phyloP scores from a whole-genome alignment of 2,329 filamentous ascomycete species.

The Teratosphaeria pseudoeucalypti region DNA sequence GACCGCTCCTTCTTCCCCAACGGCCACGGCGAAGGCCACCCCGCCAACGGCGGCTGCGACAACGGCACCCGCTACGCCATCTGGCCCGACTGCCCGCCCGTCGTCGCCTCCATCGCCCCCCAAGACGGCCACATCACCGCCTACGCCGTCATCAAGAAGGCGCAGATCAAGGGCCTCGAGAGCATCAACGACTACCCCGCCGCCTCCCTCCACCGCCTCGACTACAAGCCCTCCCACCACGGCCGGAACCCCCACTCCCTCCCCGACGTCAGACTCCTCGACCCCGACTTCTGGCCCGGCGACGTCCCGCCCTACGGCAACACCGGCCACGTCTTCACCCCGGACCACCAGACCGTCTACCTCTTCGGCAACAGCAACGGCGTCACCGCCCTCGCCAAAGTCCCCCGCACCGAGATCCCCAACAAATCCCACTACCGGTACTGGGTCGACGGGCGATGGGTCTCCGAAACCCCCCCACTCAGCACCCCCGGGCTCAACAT shows the following conservation, averaged over 20 bases:
- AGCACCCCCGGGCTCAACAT: neutral
- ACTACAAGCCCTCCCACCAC: neutral
- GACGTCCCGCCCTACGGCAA: neutral
- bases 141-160: neutral
- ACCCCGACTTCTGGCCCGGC: neutral
- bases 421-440: neutral
- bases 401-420: neutral
- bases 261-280: neutral
- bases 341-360: neutral
- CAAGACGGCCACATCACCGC: neutral
- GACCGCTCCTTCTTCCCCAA: neutral
- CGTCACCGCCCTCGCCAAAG: neutral
- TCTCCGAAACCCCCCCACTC: neutral
- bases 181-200: neutral
- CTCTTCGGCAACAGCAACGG: neutral
- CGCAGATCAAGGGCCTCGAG: neutral
- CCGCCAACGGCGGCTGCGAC: neutral
- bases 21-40: neutral
- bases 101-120: neutral
- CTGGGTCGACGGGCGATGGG: neutral
- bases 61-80: slow-evolving; percentile 1
- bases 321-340: neutral
- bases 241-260: neutral
- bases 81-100: neutral
- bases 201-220: neutral